Evolutionary conservation across 768 basidiomycete species (phyloP).

Genomic region (Flagelloscypha sp.): DNA sequence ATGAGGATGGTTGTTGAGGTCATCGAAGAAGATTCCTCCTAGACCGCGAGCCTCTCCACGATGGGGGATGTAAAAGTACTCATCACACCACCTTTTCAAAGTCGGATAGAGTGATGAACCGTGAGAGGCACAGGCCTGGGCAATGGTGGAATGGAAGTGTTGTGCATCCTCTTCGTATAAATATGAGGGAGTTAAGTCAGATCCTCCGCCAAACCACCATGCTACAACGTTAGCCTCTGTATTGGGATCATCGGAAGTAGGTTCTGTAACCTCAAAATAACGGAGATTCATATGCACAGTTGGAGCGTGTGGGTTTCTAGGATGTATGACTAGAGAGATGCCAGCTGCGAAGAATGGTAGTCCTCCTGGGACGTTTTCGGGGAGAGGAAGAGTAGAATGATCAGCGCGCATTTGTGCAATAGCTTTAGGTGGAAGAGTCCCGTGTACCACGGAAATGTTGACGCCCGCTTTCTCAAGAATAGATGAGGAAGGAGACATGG

Average conservation of each 20-base stretch:
- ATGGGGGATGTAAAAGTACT: constrained; percentile 93
- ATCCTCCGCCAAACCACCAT: constrained; percentile 99
- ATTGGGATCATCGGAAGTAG: constrained; percentile 17
- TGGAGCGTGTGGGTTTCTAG: constrained; percentile 86
- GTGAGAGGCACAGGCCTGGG: constrained; percentile 68
- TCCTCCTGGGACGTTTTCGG: constrained; percentile 44
- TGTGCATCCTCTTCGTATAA: constrained; percentile 78
- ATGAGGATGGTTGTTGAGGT: constrained; percentile 64
- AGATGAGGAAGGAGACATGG: too few relatives aligned
- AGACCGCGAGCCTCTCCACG: constrained; percentile 80
- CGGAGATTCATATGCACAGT: constrained; percentile 96
- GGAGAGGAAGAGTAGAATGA: constrained; percentile 67
- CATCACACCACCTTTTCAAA: constrained; percentile 96
- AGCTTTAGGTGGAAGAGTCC: constrained; percentile 77
- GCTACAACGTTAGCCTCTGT: constrained; percentile 48
- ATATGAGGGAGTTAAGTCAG: constrained; percentile 91
- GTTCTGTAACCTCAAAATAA: constrained; percentile 87
- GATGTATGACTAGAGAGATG: constrained; percentile 88
- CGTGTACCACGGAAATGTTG: constrained; percentile 89
- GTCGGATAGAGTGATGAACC: constrained; percentile 58
- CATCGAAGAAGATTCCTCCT: constrained; percentile 96
- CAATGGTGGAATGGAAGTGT: constrained; percentile 80
- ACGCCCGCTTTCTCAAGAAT: constrained; percentile 94
- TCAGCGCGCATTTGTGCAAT: constrained; percentile 94
- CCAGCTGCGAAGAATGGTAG: constrained; percentile 94